Base-by-base conservation (phyloP, 2,329 filamentous ascomycete species). In the Mycocentrospora acerina region DNA sequence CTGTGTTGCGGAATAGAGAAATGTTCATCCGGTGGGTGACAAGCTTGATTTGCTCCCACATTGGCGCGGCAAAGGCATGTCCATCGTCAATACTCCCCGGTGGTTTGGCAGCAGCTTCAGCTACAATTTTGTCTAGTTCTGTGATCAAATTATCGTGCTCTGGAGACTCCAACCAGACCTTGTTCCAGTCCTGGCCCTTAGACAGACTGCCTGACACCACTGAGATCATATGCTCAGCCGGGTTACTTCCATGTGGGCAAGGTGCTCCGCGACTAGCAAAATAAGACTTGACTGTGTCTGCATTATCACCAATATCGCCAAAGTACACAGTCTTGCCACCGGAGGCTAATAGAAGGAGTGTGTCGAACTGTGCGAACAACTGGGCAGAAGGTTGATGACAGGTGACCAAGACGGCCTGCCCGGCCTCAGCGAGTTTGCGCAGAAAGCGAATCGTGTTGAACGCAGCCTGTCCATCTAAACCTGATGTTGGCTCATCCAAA, bases 361-460 rank as follows among this genome's bases (percentile, higher is more conserved):
- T 79, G 60, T 93, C 88, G 51, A 93, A 94, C 64, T 88, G 83
- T 60, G 89, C 85, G 51, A 94, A 91, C 0, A 93, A 73, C 1
- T 85, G 81, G 14, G 86, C 85, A 41, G 87, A 89, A 2, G 88
- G 88, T 60, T 93, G 88, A 60, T 93, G 88, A 45, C 93, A 93
- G 1, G 88, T 93, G 69, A 86, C 90, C 2, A 93, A 76, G 46
- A 93, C 86, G 7, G 88, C 88, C 62, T 93, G 88, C 2, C 88
- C 88, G 2, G 83, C 83, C n/a, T 76, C 71, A 24, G 84, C 80
- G 7, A 88, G 77, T 68, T 86, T 86, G 60, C 80, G 79, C 11
- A 88, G 71, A 69, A 87, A 85, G 12, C 81, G 79, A n/a, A 86
- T 79, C 43, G 86, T 87, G 60, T 85, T 84, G 69, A 80, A 86